Evolutionary conservation across 2,329 filamentous ascomycete genomes (phyloP).

Genomic region (Orbilia blumenaviensis): DNA sequence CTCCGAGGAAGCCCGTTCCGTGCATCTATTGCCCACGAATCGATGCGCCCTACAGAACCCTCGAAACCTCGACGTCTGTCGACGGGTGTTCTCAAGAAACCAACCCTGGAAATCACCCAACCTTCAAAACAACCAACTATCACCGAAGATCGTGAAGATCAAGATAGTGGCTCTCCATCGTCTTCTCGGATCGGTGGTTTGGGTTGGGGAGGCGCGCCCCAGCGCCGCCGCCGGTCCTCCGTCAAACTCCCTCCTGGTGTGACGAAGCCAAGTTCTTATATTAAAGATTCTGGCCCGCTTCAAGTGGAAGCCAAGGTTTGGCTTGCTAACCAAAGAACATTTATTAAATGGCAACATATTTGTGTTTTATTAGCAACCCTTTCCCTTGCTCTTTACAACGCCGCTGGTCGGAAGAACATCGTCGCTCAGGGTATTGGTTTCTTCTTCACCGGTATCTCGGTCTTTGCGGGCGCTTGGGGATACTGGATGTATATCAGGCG

Average conservation of each 20-base stretch:
- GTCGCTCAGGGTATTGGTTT: constrained; percentile 81
- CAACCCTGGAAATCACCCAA: constrained; percentile 31
- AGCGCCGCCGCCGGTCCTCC: constrained; percentile 33
- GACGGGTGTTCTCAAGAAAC: constrained; percentile 59
- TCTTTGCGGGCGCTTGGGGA: constrained; percentile 87
- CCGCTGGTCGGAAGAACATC: constrained; percentile 77
- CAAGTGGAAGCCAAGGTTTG: constrained; percentile 98
- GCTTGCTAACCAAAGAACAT: constrained; percentile 97
- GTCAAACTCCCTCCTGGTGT: constrained; percentile 79
- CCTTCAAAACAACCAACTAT: constrained; percentile 54
- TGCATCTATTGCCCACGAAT: constrained; percentile 24
- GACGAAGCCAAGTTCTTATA: constrained; percentile 82
- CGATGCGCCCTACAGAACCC: constrained; percentile 71
- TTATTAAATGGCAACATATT: constrained; percentile 98
- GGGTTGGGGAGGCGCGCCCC: constrained; percentile 75
- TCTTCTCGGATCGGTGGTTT: constrained; percentile 73
- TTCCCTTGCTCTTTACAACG: constrained; percentile 86
- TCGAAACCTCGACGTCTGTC: constrained; percentile 67
- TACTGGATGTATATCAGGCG: constrained; percentile 82
- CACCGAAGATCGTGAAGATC: constrained; percentile 60
- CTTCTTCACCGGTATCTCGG: constrained; percentile 80
- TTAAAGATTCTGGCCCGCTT: constrained; percentile 92
- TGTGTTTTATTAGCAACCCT: constrained; percentile 84
- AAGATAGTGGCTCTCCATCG: constrained; percentile 59
- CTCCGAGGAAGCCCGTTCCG: constrained; percentile 57